Base-by-base conservation (phyloP, 495 filamentous ascomycete species). In the Penicillium odoratum region DNA sequence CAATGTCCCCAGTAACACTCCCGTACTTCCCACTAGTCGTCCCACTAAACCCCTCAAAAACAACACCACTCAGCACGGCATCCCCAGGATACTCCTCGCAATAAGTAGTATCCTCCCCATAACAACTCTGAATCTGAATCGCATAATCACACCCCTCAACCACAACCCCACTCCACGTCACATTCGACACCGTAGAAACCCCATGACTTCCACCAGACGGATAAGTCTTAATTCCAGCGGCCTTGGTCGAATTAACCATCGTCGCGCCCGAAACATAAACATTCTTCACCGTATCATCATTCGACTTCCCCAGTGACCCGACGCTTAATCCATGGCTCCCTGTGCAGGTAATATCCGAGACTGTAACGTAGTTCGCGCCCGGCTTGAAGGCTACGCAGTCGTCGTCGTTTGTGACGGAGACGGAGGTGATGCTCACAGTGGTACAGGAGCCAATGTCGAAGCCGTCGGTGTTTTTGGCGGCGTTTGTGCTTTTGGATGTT, bases 111-210 rank as follows among this genome's bases (percentile, higher is more conserved):
- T 75, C 67, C 42, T 77, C 68, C 30, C 69, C 68, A 55, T 81
- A 81, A 53, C 78, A 81, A 38, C 74, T 78, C 55, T 79, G 71
- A 29, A 79, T 78, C 61, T 79, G 76, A 54, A 78, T 66, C n/a
- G 71, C 78, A 53, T 79, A 80, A 42, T 77, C 75, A 44, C 69
- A 73, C 25, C 66, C 69, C 5, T 70, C 56, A 5, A 78, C 70
- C 21, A 63, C 67, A 34, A 81, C 59, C 8, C 61, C 68, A 3
- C 61, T 67, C 53, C 65, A 78, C 0, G 77, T 80, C 10, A 78
- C 77, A 57, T 78, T 80, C 8, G 55, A 63, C 18, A 78, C 74
- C 0, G 70, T 73, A 0, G 74, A 70, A 0, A 63, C 52, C 0
- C 70, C 73, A 61, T 75, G 69, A 13, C 59, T 63, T 5, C 63